Evolutionary conservation across 1,284 basidiomycete genomes (phyloP).

Genomic region (Ganoderma lucidum): DNA sequence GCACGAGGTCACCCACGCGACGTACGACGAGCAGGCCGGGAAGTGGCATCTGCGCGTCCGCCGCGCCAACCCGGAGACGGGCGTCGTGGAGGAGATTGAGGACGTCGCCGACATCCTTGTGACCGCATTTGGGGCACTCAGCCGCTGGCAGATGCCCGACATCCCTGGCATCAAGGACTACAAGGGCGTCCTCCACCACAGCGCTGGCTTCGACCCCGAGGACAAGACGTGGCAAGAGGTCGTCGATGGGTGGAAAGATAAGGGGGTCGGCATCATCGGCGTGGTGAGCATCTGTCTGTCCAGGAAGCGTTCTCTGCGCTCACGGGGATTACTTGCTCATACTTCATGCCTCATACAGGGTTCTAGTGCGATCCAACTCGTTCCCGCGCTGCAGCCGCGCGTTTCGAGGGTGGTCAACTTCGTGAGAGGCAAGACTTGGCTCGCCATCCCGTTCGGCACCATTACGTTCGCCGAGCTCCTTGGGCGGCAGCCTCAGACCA

Average conservation of each 20-base stretch:
- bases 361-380: slow-evolving; percentile 71
- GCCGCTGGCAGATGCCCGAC: slow-evolving; percentile 66
- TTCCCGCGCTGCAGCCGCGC: slow-evolving; percentile 62
- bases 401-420: slow-evolving; percentile 62
- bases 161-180: slow-evolving; percentile 61
- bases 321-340: neutral
- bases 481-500: slow-evolving; percentile 43
- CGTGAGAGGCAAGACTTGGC: slow-evolving; percentile 70
- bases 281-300: slow-evolving; percentile 49
- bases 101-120: slow-evolving; percentile 63
- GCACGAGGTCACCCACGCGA: slow-evolving; percentile 59
- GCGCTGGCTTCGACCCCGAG: slow-evolving; percentile 61
- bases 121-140: slow-evolving; percentile 57
- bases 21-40: slow-evolving; percentile 56
- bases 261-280: slow-evolving; percentile 67
- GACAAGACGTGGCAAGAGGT: slow-evolving; percentile 55
- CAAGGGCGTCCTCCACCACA: slow-evolving; percentile 60
- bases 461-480: slow-evolving; percentile 49
- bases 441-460: slow-evolving; percentile 57
- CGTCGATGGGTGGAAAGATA: slow-evolving; percentile 58
- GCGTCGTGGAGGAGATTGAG: slow-evolving; percentile 53
- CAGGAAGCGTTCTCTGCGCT: neutral
- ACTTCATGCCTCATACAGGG: slow-evolving; percentile 47
- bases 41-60: slow-evolving; percentile 64
- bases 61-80: slow-evolving; percentile 23